Conservation (phyloP, 768 basidiomycete genomes). For the Saitozyma sp. region DNA sequence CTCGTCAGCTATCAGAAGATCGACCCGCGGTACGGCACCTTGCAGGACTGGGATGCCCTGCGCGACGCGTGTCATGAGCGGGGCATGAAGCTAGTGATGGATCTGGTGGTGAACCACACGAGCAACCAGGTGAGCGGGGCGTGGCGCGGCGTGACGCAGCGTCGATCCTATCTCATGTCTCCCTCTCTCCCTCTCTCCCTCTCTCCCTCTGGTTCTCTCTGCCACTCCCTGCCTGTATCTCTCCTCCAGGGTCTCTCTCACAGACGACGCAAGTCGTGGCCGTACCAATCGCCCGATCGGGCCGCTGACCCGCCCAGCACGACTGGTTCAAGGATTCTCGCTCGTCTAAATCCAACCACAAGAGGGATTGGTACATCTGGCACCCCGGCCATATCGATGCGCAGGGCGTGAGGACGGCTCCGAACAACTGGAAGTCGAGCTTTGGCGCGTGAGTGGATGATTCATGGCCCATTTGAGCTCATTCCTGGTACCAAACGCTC, state of each 20-base stretch:
- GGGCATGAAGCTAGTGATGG: conserved; percentile 76
- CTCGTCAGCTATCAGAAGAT: conserved; percentile 54
- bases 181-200: neutral
- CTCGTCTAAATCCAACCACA: conserved; percentile 59
- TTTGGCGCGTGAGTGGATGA: conserved; percentile 59
- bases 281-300: too few relatives aligned
- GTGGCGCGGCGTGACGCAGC: neutral
- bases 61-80: conserved; percentile 58
- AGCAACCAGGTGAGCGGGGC: conserved; percentile 20
- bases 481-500: too few relatives aligned
- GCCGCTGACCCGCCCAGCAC: conserved; percentile 61
- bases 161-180: too few relatives aligned
- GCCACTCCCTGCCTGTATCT: too few relatives aligned
- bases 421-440: conserved; percentile 71
- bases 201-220: neutral
- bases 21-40: conserved; percentile 56
- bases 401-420: conserved; percentile 62
- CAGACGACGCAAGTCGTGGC: too few relatives aligned
- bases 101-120: conserved; percentile 73
- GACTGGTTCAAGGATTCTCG: conserved; percentile 68
- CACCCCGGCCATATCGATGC: conserved; percentile 61
- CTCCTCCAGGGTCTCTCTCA: too few relatives aligned
- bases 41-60: conserved; percentile 55
- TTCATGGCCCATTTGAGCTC: too few relatives aligned
- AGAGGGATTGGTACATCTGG: conserved; percentile 79